phyloP scores from a whole-genome alignment of 805 yeast species.

The Wickerhamiella kazuoi region DNA sequence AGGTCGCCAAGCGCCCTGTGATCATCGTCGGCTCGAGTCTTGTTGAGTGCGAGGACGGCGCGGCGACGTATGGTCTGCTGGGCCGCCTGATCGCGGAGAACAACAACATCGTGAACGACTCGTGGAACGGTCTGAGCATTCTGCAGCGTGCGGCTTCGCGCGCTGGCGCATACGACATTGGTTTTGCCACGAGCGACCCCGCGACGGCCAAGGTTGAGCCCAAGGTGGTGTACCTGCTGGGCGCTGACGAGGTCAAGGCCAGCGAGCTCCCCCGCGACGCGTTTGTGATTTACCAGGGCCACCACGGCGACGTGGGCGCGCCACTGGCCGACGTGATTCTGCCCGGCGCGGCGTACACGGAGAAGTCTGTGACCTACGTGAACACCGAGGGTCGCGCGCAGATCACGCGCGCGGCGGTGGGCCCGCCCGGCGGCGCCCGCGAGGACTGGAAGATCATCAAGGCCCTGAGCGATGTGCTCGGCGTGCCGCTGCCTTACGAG shows the following conservation, averaged over 20 bases:
- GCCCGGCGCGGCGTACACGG: constrained; percentile 82
- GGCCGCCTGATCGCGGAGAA: constrained; percentile 40
- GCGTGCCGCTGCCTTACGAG: constrained; percentile 57
- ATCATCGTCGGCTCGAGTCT: constrained; percentile 71
- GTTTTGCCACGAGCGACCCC: constrained; percentile 40
- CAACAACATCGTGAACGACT: constrained; percentile 45
- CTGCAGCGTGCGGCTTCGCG: constrained; percentile 79
- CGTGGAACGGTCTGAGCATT: constrained; percentile 69
- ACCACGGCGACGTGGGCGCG: constrained; percentile 83
- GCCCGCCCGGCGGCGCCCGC: constrained; percentile 76
- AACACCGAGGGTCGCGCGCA: constrained; percentile 86
- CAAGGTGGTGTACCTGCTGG: constrained; percentile 61
- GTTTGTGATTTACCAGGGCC: constrained; percentile 78
- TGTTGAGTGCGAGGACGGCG: constrained; percentile 46
- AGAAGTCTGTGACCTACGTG: constrained; percentile 66
- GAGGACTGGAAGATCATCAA: constrained; percentile 82
- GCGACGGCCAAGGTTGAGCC: constrained; percentile 35
- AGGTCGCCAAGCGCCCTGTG: constrained; percentile 53
- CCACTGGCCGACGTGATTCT: constrained; percentile 72
- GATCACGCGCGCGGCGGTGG: constrained; percentile 68
- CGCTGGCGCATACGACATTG: constrained; percentile 72
- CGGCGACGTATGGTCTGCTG: constrained; percentile 33
- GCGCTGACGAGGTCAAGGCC: constrained; percentile 64
- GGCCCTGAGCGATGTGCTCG: constrained; percentile 65
- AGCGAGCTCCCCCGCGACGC: constrained; percentile 65